Evolutionary conservation across 306 rosid species (phyloP).

Genomic region (Inga oerstediana): DNA sequence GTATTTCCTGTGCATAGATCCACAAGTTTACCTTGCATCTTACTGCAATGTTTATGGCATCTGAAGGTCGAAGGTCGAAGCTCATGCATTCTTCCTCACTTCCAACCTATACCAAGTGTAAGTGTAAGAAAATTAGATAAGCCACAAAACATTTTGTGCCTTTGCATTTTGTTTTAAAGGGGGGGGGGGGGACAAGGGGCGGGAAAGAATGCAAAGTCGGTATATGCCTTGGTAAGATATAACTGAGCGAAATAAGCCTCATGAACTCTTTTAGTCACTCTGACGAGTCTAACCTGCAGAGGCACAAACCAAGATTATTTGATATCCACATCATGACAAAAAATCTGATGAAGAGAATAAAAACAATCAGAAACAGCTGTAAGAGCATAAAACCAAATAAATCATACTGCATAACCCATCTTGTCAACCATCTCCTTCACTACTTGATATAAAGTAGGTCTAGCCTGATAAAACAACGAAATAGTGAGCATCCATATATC

Average conservation of each 20-base stretch:
- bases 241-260: slow-evolving; percentile 97
- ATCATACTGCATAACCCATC: slow-evolving; percentile 90
- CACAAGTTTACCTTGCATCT: slow-evolving; percentile 80
- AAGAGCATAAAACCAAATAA: slow-evolving; percentile 28
- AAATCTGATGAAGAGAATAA: background rate
- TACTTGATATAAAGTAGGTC: slow-evolving; percentile 95
- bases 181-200: background rate
- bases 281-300: slow-evolving; percentile 75
- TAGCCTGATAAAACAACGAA: slow-evolving; percentile 64
- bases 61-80: slow-evolving; percentile 98
- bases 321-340: slow-evolving; percentile 22
- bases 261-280: slow-evolving; percentile 94
- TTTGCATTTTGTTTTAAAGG: background rate
- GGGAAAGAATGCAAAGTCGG: slow-evolving; percentile 15
- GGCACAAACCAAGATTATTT: slow-evolving; percentile 31
- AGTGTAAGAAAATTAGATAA: slow-evolving; percentile 1
- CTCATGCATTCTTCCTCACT: slow-evolving; percentile 69
- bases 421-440: slow-evolving; percentile 90
- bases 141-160: background rate
- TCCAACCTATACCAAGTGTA: slow-evolving; percentile 60
- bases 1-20: background rate
- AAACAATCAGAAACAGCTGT: slow-evolving; percentile 23
- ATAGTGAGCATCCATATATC: slow-evolving; percentile 19
- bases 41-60: slow-evolving; percentile 96
- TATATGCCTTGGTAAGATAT: slow-evolving; percentile 80